Percentiles rank a stretch among this genome's conserved stretches.
Evolutionary conservation across 1,139 yeast species (phyloP).

Genomic region (Arxiozyma slooffiae): DNA sequence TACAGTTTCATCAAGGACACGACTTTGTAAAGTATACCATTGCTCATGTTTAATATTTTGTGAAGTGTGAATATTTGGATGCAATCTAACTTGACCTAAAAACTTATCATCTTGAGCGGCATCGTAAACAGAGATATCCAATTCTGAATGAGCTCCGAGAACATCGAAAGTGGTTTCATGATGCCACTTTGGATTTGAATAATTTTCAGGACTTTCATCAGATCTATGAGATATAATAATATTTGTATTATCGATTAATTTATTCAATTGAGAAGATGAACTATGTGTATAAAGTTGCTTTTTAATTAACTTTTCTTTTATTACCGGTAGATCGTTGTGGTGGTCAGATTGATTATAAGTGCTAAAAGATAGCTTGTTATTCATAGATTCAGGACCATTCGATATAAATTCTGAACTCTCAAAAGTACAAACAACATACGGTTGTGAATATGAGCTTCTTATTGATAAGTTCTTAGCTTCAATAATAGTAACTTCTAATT

Average conservation of each 20-base stretch:
- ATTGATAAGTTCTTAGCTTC: constrained; percentile 66
- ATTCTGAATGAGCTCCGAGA: constrained; percentile 67
- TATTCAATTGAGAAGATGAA: constrained; percentile 51
- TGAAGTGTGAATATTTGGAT: constrained; percentile 45
- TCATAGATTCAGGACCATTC: constrained; percentile 62
- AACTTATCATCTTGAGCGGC: constrained; percentile 72
- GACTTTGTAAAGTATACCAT: constrained; percentile 68
- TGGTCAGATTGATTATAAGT: constrained; percentile 7
- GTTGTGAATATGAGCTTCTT: constrained; percentile 48
- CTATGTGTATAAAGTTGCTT: constrained; percentile 55
- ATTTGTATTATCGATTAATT: constrained; percentile 16
- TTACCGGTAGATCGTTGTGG: constrained; percentile 19
- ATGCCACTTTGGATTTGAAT: constrained; percentile 48
- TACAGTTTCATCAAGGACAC: constrained; percentile 68
- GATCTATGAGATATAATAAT: constrained; percentile 4
- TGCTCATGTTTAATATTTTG: constrained; percentile 29
- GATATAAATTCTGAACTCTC: constrained; percentile 88
- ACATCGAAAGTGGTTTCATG: constrained; percentile 91
- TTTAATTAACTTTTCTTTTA: constrained; percentile 19
- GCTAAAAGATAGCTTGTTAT: constrained; percentile 28
- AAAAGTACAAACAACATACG: constrained; percentile 88
- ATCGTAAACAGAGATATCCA: constrained; percentile 84
- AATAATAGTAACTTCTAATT: constrained; percentile 65
- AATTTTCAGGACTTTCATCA: constrained; percentile 5
- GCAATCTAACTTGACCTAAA: constrained; percentile 71